Evolutionary conservation across 225 moss, liverwort and hornwort genomes (phyloP), one percentile per base, ranked within the genome.

Genomic region (Polytrichum formosum): DNA sequence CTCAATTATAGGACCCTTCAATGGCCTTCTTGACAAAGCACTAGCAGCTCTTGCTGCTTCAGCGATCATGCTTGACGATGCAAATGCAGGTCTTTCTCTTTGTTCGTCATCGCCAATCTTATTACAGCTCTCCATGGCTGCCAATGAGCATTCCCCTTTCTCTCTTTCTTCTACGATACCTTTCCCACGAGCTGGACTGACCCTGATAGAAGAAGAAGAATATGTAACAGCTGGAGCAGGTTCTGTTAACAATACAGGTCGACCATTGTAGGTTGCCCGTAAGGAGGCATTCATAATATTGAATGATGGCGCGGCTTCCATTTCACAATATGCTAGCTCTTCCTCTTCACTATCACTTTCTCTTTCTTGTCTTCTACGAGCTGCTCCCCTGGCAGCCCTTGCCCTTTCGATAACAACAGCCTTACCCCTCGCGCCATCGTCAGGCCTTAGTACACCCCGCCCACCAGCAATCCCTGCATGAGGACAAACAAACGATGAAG

Each of bases 331-430:
- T 53, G 83, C 81, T 35, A 86, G 83, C 56, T 90, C 89, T 56
- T 86, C 89, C 76, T 85, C 89, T 76, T 86, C 89, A 68, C 80
- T 85, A 66, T 84, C 86, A 64, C 79, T 85, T 63, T 78, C 76
- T 53, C 72, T 76, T 37, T 37, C 65, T 25, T 65, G 55, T 63
- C 76, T 71, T 59, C 66, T 65, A 27, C 56, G 55, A 33, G 56
- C 30, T 55, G 56, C 29, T 65, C 74, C 71, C 27, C 30, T 67
- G 23, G 69, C 19, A 27, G 58, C 64, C 64, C 75, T 82, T 75
- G 67, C 78, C 28, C 70, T 74, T 2, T 75, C 76, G 33, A 31
- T 35, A 13, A 69, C 75, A 77, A 65, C 75, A 68, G 71, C 67
- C 37, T 72, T 71, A 63, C 79, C 26, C 70, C 70, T 56, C 16